Conservation (phyloP, 306 rosid species). For the Cicer arietinum region DNA sequence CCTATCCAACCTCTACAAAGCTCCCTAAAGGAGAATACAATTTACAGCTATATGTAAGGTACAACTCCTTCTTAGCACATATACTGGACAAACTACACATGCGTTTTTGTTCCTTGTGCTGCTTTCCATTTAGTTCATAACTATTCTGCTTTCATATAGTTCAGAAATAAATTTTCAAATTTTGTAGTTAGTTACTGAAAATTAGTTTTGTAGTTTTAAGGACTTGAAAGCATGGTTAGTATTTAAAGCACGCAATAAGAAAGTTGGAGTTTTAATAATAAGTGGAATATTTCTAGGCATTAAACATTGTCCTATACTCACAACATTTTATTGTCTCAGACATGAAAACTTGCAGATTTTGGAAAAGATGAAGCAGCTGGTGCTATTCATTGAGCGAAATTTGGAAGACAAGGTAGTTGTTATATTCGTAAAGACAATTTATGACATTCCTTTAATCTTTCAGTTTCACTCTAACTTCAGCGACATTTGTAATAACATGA, state of each 20-base stretch:
- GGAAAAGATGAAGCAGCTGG: slow-evolving; percentile 93
- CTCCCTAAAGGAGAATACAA: slow-evolving; percentile 95
- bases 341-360: slow-evolving; percentile 82
- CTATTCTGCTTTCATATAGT: slow-evolving; percentile 33
- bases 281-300: slow-evolving; percentile 36
- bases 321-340: slow-evolving; percentile 59
- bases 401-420: slow-evolving; percentile 84
- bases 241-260: slow-evolving; percentile 23
- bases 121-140: slow-evolving; percentile 25
- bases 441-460: slow-evolving; percentile 20
- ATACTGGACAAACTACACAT: slow-evolving; percentile 35
- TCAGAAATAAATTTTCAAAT: slow-evolving; percentile 9
- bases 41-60: slow-evolving; percentile 82
- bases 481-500: slow-evolving; percentile 29
- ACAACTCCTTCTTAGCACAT: slow-evolving; percentile 43
- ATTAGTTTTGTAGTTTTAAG: slow-evolving; percentile 16
- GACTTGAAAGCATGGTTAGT: slow-evolving; percentile 36
- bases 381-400: slow-evolving; percentile 79
- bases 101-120: slow-evolving; percentile 36
- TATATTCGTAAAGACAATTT: slow-evolving; percentile 3
- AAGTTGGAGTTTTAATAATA: slow-evolving; percentile 17
- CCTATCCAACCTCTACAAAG: slow-evolving; percentile 69
- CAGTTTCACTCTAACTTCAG: slow-evolving; percentile 2
- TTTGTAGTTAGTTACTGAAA: neutral
- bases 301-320: slow-evolving; percentile 27